Conservation (phyloP, 2,329 filamentous ascomycete species). For the Chrysoporthe deuterocubensis region DNA sequence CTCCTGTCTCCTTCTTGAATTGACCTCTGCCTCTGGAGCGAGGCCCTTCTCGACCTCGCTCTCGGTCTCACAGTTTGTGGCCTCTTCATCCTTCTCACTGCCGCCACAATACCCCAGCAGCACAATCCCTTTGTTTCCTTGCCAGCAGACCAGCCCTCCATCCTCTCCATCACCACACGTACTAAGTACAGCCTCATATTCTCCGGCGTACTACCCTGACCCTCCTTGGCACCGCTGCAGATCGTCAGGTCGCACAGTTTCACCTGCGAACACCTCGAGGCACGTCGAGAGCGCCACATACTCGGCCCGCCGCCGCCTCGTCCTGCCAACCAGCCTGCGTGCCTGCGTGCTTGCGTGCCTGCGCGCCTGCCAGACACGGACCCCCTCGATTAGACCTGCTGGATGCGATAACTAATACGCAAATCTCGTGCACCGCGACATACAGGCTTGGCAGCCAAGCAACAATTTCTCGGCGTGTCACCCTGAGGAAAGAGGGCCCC, state of each 20-base stretch:
- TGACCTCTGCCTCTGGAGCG: no score
- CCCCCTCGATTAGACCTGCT: not conserved
- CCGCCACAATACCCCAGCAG: not conserved
- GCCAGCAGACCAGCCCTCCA: not conserved
- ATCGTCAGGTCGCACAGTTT: not conserved
- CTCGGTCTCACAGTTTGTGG: no score
- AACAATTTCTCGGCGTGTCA: slow-evolving; percentile 25
- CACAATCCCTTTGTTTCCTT: not conserved
- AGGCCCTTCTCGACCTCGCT: no score
- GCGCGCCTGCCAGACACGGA: slow-evolving; percentile 6
- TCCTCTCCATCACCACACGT: not conserved
- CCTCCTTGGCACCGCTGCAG: not conserved
- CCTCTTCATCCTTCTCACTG: no score
- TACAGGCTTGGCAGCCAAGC: slow-evolving; percentile 26
- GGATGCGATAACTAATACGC: slow-evolving; percentile 15
- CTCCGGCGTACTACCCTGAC: not conserved
- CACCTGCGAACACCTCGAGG: not conserved
- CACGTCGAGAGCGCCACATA: not conserved
- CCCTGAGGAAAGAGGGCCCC: slow-evolving; percentile 6
- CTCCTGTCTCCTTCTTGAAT: no score
- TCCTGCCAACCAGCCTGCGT: slow-evolving; percentile 7
- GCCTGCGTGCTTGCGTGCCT: no score
- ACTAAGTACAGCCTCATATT: not conserved
- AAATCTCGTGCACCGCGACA: slow-evolving; percentile 18
- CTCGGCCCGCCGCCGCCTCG: not conserved